These are phyloP conservation scores for Penicillium goetzii DNA, from an alignment of 495 filamentous ascomycete species.

Conservation along the genomic window DNA sequence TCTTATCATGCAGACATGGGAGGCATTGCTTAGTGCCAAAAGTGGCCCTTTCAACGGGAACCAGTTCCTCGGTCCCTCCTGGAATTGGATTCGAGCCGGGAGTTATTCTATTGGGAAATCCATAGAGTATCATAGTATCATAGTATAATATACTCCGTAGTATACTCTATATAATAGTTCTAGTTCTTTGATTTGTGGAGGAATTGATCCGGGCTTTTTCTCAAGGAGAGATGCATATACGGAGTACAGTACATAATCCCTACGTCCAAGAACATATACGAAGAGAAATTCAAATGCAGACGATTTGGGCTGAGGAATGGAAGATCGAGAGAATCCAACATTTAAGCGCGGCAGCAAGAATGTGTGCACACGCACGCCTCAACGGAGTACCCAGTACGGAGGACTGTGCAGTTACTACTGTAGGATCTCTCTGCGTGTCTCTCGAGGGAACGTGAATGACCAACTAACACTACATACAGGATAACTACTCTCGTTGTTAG, in stretches of 20 bases:
- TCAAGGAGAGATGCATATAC: not conserved
- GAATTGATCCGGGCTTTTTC: not conserved
- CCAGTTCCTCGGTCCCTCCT: constrained; percentile 44
- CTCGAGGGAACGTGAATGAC: not conserved
- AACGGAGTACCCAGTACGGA: not conserved
- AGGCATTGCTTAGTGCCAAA: constrained; percentile 33
- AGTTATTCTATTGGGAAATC: not conserved
- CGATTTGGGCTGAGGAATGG: constrained; percentile 30
- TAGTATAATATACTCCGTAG: not conserved
- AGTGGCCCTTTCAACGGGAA: constrained; percentile 40
- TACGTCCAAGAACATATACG: not conserved
- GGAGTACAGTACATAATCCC: not conserved
- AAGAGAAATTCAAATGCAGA: not conserved
- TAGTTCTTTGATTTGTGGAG: not conserved
- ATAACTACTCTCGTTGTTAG: not conserved
- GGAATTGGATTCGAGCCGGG: not conserved
- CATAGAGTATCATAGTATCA: not conserved
- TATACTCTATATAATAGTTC: not conserved
- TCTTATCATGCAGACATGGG: constrained; percentile 26
- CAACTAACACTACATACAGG: not conserved
- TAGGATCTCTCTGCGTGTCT: not conserved
- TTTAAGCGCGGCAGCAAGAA: constrained; percentile 25
- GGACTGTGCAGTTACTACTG: not conserved
- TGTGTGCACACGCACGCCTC: constrained; percentile 13
- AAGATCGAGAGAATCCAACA: constrained; percentile 32